Percentiles rank a stretch among this genome's conserved stretches.
Conservation (phyloP, 768 basidiomycete genomes). For the Daedalea quercina region DNA sequence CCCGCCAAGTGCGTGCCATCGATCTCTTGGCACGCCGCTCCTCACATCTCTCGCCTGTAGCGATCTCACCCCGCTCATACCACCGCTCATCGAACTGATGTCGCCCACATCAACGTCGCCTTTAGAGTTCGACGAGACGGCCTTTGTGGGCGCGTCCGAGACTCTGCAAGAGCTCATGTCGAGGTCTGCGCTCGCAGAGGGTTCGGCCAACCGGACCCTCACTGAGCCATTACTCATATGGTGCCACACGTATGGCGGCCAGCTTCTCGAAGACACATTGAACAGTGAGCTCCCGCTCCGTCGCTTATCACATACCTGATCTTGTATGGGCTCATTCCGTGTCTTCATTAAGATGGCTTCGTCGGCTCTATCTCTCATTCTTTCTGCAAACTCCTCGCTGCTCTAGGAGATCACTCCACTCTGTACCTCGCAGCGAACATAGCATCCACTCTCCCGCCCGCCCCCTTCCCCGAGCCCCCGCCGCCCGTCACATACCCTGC, state of each 20-base stretch:
- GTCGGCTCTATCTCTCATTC: constrained; percentile 58
- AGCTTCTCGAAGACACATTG: constrained; percentile 34
- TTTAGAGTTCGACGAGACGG: constrained; percentile 36
- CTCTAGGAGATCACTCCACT: constrained; percentile 83
- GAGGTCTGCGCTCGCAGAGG: constrained; percentile 65
- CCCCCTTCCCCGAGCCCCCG: constrained; percentile 17
- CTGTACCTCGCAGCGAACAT: constrained; percentile 69
- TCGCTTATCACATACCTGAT: too few relatives aligned
- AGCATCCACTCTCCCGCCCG: constrained; percentile 35
- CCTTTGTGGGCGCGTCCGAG: constrained; percentile 62
- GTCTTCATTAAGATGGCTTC: constrained; percentile 38
- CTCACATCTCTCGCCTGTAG: constrained; percentile 30
- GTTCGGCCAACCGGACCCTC: constrained; percentile 59
- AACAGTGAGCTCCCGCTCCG: constrained; percentile 34
- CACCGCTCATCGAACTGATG: constrained; percentile 47
- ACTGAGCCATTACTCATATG: constrained; percentile 86
- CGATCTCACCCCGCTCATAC: constrained; percentile 64
- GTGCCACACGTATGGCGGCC: constrained; percentile 50
- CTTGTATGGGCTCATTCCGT: too few relatives aligned
- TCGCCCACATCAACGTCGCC: constrained; percentile 20
- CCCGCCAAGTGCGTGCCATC: constrained; percentile 49
- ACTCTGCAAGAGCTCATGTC: constrained; percentile 74
- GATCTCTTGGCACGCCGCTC: neutral
- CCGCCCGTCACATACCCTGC: constrained; percentile 12
- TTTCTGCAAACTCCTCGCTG: constrained; percentile 73